These are phyloP conservation scores for Postia placenta DNA, from an alignment of 768 basidiomycete species.

Conservation along the genomic window DNA sequence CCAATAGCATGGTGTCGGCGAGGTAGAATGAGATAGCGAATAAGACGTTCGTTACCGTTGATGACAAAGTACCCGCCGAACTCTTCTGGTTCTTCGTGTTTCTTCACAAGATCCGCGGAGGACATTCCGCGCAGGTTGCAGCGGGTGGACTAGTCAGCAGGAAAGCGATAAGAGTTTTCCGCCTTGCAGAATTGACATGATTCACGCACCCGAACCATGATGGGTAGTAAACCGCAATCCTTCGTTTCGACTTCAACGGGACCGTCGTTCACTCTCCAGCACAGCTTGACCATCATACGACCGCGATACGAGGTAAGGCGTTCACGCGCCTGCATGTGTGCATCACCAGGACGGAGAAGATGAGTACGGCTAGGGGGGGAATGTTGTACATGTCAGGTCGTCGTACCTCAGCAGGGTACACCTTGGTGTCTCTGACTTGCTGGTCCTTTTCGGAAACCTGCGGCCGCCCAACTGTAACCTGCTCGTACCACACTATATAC, in stretches of 20 bases:
- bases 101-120: conserved; percentile 78
- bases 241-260: conserved; percentile 59
- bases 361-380: background rate
- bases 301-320: conserved; percentile 89
- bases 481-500: conserved; percentile 83
- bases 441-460: conserved; percentile 83
- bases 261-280: conserved; percentile 70
- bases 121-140: conserved; percentile 88
- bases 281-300: conserved; percentile 79
- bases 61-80: conserved; percentile 99
- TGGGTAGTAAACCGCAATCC: conserved; percentile 89
- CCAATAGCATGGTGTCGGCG: conserved; percentile 94
- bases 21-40: conserved; percentile 94
- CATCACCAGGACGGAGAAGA: background rate
- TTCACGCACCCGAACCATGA: conserved; percentile 91
- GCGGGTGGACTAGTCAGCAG: conserved; percentile 64
- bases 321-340: conserved; percentile 79
- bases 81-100: conserved; percentile 96
- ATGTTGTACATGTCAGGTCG: background rate
- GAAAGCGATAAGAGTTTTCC: background rate
- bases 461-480: conserved; percentile 76
- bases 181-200: background rate
- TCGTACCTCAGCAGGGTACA: conserved; percentile 84
- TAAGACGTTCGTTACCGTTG: conserved; percentile 98
- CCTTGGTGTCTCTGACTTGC: conserved; percentile 62